Conservation (phyloP, 2,329 filamentous ascomycete species). For the Sporothrix inflata region DNA sequence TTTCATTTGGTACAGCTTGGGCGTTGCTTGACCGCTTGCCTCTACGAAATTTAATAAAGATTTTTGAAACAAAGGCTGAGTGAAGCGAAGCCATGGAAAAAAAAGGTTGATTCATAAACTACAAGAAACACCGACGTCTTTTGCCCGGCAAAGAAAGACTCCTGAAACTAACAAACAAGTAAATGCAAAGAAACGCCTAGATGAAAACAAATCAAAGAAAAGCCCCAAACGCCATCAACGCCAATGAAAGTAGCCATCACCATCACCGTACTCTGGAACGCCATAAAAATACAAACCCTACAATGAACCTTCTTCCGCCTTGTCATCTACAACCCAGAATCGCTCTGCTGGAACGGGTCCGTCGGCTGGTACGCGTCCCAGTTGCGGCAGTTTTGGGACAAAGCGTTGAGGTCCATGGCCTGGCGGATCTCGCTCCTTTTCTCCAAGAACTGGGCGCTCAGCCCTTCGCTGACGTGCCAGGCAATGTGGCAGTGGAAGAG, state of each 20-base stretch:
- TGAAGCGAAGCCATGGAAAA: neutral
- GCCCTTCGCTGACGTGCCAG: conserved; percentile 51
- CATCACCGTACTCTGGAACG: neutral
- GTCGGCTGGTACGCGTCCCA: conserved; percentile 31
- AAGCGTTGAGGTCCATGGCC: conserved; percentile 31
- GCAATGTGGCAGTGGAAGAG: conserved; percentile 51
- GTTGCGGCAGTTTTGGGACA: conserved; percentile 32
- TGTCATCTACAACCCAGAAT: conserved; percentile 26
- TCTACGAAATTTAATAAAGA: neutral
- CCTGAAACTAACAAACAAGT: neutral
- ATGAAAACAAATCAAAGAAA: neutral
- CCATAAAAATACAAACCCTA: neutral
- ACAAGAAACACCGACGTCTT: neutral
- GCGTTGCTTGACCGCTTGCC: neutral
- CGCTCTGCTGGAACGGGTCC: conserved; percentile 31
- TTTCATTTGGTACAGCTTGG: neutral
- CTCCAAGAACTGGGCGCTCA: conserved; percentile 55
- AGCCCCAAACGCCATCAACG: neutral
- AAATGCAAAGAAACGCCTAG: neutral
- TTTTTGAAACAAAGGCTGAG: neutral
- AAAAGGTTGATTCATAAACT: neutral
- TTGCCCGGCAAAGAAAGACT: neutral
- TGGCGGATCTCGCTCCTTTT: conserved; percentile 28
- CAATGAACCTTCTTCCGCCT: neutral
- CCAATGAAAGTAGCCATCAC: neutral